These are phyloP conservation scores for Xylaria sp. DNA, from an alignment of 2,329 filamentous ascomycete genomes.

Conservation along the genomic window DNA sequence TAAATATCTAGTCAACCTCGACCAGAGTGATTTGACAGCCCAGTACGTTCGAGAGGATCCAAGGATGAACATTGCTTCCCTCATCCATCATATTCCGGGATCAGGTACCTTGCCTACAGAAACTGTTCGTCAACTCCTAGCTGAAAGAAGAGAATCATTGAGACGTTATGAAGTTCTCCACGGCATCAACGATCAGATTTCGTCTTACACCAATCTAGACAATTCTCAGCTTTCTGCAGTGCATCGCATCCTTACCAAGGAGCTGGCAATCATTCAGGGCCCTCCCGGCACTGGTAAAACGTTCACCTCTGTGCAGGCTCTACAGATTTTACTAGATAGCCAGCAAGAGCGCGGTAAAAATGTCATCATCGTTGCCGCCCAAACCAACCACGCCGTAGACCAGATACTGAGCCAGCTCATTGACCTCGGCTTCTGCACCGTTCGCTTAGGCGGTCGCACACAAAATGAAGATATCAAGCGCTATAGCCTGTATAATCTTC, in stretches of 20 bases:
- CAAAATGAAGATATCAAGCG: slow-evolving; percentile 72
- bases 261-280: slow-evolving; percentile 82
- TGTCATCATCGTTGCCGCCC: slow-evolving; percentile 82
- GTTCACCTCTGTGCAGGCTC: slow-evolving; percentile 77
- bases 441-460: slow-evolving; percentile 73
- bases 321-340: slow-evolving; percentile 74
- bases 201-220: slow-evolving; percentile 65
- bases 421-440: slow-evolving; percentile 64
- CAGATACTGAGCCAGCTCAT: slow-evolving; percentile 77
- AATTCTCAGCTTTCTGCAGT: slow-evolving; percentile 76
- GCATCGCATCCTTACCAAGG: slow-evolving; percentile 74
- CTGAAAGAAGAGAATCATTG: slow-evolving; percentile 40
- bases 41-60: slow-evolving; percentile 50
- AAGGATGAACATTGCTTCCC: slow-evolving; percentile 49
- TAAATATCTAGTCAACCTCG: slow-evolving; percentile 67
- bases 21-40: slow-evolving; percentile 50
- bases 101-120: slow-evolving; percentile 28
- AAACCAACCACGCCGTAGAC: slow-evolving; percentile 92
- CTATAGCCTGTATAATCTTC: slow-evolving; percentile 73
- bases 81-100: slow-evolving; percentile 48
- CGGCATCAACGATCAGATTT: slow-evolving; percentile 45
- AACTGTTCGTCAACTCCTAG: slow-evolving; percentile 29
- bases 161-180: slow-evolving; percentile 41
- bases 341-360: slow-evolving; percentile 62
- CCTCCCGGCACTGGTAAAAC: slow-evolving; percentile 84